Evolutionary conservation across 208 protist genomes (phyloP), one percentile per base, ranked within the genome.

Genomic region (Leishmania amazonensis): DNA sequence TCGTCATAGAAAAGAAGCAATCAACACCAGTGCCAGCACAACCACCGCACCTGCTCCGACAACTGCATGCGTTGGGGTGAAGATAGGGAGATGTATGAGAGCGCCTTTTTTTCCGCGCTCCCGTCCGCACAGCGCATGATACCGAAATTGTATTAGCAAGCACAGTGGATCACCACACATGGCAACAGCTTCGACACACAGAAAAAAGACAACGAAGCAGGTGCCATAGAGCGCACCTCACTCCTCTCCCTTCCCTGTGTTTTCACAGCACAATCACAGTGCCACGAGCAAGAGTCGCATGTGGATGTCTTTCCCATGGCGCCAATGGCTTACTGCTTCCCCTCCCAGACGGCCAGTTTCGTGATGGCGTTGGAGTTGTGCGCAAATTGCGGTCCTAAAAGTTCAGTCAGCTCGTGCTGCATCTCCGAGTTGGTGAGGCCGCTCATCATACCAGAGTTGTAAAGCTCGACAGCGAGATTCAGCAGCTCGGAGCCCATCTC

Each of bases 341-440:
- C 88, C 79, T 97, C 95, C 89, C 91, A 95, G 19, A 97, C 87
- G 3, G 90, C 90, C 47, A 96, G 79, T 80, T 94, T 93, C 35
- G 93, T 95, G 81, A 97, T 95, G 75, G 95, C 91, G 85, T 97
- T 96, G 17, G 90, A 87, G 81, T 96, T 79, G 71, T 96, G 90
- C n/a, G 91, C 85, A 73, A 88, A 88, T 62, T 91, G 79, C 17
- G 85, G 76, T 3, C 93, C 93, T 7, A 97, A 68, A 38, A 97
- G 86, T 70, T 87, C 83, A 76, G 83, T 88, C 57, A 97, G 87
- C 81, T 96, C 90, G 24, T 80, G 79, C 83, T 96, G 91, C 49
- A 96, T 87, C 83, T 96, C 93, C 17, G 83, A 78, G 82, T 91
- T 95, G 28, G 85, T 89, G 74, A 92, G 79, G 15, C 86, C 92